Base-by-base conservation (phyloP, 805 yeast species). In the Myxozyma lipomycoides region DNA sequence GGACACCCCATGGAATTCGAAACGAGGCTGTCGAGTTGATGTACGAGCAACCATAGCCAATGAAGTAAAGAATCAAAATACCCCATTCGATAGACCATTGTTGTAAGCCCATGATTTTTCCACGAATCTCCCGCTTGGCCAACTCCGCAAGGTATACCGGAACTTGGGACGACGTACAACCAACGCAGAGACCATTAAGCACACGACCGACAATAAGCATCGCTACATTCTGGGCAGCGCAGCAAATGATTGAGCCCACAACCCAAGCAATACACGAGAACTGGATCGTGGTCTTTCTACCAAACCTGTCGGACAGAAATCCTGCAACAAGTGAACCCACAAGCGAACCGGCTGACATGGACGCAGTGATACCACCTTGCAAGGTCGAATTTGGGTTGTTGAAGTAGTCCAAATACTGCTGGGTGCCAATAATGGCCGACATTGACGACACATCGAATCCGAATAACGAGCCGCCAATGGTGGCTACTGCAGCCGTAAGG, bases 131-230 rank as follows among this genome's bases (percentile, higher is more conserved):
- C 18, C 40, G 50, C 28, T 37, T 37, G 18, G 56, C 49, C 17
- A 51, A 36, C 43, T 51, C 56, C 1, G 55, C 49, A 35, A 49
- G 43, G 40, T 51, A 51, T 12, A 51, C 55, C n/a, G 56, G 56
- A 6, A 49, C 56, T 12, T 49, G 55, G 10, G 44, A 28, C 4
- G 55, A 43, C 22, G 56, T 74, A 30, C 84, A 84, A 35, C 86
- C 83, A 10, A 82, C 88, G 17, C 90, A 91, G 34, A 81, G 62
- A 48, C 93, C 93, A 48, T 80, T 80, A 18, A 84, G 67, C 4
- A 78, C 80, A 61, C 91, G 72, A 1, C 88, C 91, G 2, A 81
- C 87, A 51, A 84, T 81, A 40, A 84, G 66, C 73, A 78, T 75
- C 48, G 73, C 69, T 79, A 84, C 82, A 34, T 47, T 43, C 7